These are phyloP conservation scores for Pseudopediastrum boryanum DNA, from an alignment of 139 green algal species.

Conservation along the genomic window DNA sequence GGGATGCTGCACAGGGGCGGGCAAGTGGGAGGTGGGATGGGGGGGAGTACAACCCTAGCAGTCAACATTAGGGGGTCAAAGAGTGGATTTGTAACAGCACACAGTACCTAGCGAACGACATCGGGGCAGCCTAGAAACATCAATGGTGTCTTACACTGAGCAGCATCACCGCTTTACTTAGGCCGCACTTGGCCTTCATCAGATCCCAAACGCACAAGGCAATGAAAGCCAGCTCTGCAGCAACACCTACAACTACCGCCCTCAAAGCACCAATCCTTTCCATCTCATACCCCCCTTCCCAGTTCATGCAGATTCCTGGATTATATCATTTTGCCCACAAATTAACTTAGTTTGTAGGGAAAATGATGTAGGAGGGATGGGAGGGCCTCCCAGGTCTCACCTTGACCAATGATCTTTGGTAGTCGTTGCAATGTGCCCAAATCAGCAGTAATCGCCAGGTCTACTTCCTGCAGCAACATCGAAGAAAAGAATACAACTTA, in stretches of 20 bases:
- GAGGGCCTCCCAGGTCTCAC: conserved; percentile 15
- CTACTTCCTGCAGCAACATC: conserved; percentile 75
- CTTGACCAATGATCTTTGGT: conserved; percentile 83
- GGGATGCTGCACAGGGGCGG: not conserved
- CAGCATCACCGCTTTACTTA: too few species aligned
- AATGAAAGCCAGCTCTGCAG: not conserved
- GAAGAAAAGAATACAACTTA: not conserved
- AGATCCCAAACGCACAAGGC: too few species aligned
- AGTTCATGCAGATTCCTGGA: not conserved
- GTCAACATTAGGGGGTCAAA: not conserved
- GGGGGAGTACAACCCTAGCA: not conserved
- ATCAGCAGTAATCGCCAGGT: conserved; percentile 89
- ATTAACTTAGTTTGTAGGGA: not conserved
- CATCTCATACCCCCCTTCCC: too few species aligned
- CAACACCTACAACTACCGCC: not conserved
- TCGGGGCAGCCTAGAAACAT: too few species aligned
- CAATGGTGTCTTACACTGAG: too few species aligned
- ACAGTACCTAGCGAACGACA: too few species aligned
- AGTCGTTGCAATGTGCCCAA: conserved; percentile 91
- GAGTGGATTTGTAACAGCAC: too few species aligned
- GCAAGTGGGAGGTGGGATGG: not conserved
- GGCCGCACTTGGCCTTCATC: too few species aligned
- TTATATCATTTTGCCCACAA: not conserved
- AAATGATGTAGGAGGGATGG: not conserved
- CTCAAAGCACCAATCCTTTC: not conserved